Base-by-base conservation (phyloP, 768 basidiomycete genomes). In the Exidia glandulosa region DNA sequence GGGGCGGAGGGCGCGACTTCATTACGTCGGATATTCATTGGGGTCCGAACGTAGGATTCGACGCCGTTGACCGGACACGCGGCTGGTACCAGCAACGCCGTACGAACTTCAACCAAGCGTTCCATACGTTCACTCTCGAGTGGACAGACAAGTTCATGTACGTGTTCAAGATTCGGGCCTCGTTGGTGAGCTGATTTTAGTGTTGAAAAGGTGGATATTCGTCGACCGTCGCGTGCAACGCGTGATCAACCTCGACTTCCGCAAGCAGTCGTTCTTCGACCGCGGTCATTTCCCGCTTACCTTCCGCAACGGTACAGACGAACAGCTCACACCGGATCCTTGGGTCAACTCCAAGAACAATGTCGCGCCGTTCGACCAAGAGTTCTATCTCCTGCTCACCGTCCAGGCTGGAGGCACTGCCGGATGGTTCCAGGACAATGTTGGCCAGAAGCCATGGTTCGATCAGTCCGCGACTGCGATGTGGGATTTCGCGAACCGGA, bases 341-440 rank as follows among this genome's bases (percentile, higher is more conserved):
- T 94, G 91, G 91, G 66, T 70, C n/a, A 66, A 72, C 27, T 67
- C 72, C n/a, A 80, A 82, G 31, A 82, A 84, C 2, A 88, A 85
- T 63, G 79, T 84, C 1, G 85, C 91, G 25, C 92, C 91, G 6
- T 94, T 94, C 66, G 90, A 94, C 71, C 83, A 90, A 71, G 73
- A 83, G 19, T 93, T 94, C 72, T 94, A 89, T 73, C 73, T 94
- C 29, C 82, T 90, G 66, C 74, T 94, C 68, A 81, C 88, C 69
- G 79, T 94, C 34, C 90, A 85, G 2, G 89, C 82, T 10, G 92
- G 92, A 9, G 85, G 85, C 2, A 90, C 88, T 34, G 90, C 82
- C 63, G 91, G 85, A 31, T 94, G 90, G 90, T 94, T 94, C 82
- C 88, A 89, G 4, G 93, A 96, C 69, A 81, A 76, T 9, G 81